A percentile compares a stretch with the other conserved stretches of the same genome.
Evolutionary conservation across 1,284 basidiomycete species (phyloP).

Genomic region (Trametes pubescens): DNA sequence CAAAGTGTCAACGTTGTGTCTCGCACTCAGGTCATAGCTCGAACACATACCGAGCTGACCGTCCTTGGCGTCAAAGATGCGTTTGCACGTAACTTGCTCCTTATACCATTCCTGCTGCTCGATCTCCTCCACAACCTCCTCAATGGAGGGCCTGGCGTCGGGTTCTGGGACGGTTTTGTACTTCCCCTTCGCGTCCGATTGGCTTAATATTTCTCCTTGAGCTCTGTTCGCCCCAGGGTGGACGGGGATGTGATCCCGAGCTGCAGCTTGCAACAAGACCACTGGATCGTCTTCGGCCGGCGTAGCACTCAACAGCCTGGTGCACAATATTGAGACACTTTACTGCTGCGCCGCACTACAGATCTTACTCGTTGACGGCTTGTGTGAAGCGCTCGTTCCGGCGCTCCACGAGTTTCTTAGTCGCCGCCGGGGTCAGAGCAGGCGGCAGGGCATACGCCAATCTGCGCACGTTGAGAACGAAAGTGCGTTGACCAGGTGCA

Average conservation of each 20-base stretch:
- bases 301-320: constrained; percentile 70
- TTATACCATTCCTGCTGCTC: constrained; percentile 67
- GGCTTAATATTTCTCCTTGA: constrained; percentile 11
- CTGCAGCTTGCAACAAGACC: constrained; percentile 68
- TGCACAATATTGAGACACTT: not conserved
- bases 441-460: constrained; percentile 55
- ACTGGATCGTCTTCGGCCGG: constrained; percentile 66
- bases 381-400: constrained; percentile 72
- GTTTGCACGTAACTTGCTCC: constrained; percentile 70
- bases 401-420: constrained; percentile 78
- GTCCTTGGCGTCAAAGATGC: constrained; percentile 60
- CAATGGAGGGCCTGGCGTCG: constrained; percentile 64
- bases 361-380: constrained; percentile 76
- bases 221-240: constrained; percentile 52
- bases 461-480: constrained; percentile 36
- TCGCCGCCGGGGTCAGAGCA: constrained; percentile 60
- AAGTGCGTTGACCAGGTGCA: not conserved
- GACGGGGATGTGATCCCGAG: constrained; percentile 73
- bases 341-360: too few relatives aligned
- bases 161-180: constrained; percentile 52
- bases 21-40: constrained; percentile 1
- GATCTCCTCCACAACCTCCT: constrained; percentile 65
- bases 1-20: not conserved
- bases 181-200: constrained; percentile 30
- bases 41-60: constrained; percentile 56